Evolutionary conservation across 2,329 filamentous ascomycete genomes (phyloP), one percentile per base, ranked within the genome.

Genomic region (Lachnellula subtilissima): DNA sequence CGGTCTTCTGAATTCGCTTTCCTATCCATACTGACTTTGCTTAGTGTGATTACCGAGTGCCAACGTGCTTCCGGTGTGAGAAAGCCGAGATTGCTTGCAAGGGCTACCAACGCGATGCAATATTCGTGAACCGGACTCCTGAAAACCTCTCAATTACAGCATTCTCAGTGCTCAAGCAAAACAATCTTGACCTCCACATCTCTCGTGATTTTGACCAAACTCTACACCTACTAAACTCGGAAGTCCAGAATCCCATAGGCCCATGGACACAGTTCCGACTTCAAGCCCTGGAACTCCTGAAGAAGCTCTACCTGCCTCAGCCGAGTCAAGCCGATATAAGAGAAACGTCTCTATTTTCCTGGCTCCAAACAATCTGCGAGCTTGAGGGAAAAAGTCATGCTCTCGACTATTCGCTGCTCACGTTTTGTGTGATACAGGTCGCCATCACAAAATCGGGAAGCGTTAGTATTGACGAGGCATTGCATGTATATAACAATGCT

Each of bases 251-350:
- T 32, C 28, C 28, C 0, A 32, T 32, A 46, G 11, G 39, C 12
- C 36, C 22, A 4, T 48, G 15, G 15, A 36, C 47, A 23, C 23
- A 54, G 36, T 48, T 48, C 36, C 52, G 55, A 22, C 19, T 22
- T 35, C 50, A 48, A 36, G 47, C 52, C 23, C 22, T 55, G 48
- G 48, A 54, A 23, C 19, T 57, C 14, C 23, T 52, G n/a, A 51
- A 48, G 28, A 54, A 55, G 52, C 19, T 55, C 5, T 57, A 57
- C 47, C 19, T 57, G 5, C 55, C 52, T 12, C 52, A 48, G 35
- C 48, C 48, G 19, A 46, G 32, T 23, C 28, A 19, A 37, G 40
- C 35, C 15, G 43, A 42, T 23, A 35, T 53, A n/a, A 32, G 3
- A 32, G 28, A 32, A 32, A 23, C n/a, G 7, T 40, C 51, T 14